phyloP scores from a whole-genome alignment of 2,329 filamentous ascomycete genomes.

The Xylaria sp. region DNA sequence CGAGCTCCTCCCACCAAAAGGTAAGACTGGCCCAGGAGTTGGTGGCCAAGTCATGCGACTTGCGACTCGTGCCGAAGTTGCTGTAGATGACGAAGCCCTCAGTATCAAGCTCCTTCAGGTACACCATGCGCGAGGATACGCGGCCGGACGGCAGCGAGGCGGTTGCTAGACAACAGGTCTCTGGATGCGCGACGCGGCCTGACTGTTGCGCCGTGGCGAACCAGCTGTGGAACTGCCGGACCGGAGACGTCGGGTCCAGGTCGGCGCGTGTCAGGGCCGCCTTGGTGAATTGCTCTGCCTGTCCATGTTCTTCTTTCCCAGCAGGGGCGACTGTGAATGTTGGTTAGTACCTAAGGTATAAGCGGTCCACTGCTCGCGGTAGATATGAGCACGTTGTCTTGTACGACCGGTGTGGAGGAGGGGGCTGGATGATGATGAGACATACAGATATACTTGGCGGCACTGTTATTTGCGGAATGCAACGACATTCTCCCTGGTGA shows the following conservation, averaged over 20 bases:
- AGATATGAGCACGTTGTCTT: not conserved
- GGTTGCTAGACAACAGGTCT: constrained; percentile 89
- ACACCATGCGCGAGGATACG: constrained; percentile 86
- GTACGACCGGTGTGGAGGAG: not conserved
- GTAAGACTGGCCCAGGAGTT: constrained; percentile 86
- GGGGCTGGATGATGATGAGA: constrained; percentile 1
- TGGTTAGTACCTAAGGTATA: constrained; percentile 6
- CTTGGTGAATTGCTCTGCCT: constrained; percentile 79
- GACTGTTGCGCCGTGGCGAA: constrained; percentile 75
- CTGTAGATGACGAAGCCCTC: constrained; percentile 90
- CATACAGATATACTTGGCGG: constrained; percentile 46
- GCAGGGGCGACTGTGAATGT: constrained; percentile 69
- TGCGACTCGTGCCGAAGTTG: constrained; percentile 84
- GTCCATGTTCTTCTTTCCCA: constrained; percentile 64
- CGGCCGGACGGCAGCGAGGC: constrained; percentile 84
- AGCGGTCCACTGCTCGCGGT: constrained; percentile 10
- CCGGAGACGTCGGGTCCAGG: constrained; percentile 71
- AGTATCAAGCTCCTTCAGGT: constrained; percentile 92
- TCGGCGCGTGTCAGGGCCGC: constrained; percentile 69
- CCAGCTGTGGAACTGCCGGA: constrained; percentile 89
- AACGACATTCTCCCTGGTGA: constrained; percentile 44
- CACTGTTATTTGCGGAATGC: constrained; percentile 41
- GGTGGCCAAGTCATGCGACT: constrained; percentile 72
- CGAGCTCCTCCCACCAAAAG: constrained; percentile 88
- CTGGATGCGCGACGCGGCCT: constrained; percentile 73